Evolutionary conservation across 2,329 filamentous ascomycete genomes (phyloP), one percentile per base, ranked within the genome.

Genomic region (Verticillium dahliae): DNA sequence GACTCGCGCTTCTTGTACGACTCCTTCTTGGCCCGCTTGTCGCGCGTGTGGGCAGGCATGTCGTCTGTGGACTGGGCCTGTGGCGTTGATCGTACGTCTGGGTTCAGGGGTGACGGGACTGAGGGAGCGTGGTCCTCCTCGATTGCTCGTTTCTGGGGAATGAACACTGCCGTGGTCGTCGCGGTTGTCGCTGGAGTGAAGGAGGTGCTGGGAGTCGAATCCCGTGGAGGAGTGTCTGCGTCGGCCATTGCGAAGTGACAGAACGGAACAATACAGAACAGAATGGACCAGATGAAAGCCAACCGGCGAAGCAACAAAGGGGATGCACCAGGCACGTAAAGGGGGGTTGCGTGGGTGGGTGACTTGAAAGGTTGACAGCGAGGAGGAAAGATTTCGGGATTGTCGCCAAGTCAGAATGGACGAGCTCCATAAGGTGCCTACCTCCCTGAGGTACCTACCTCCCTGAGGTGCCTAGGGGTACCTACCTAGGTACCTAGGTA

Each of bases 41-140:
- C 64, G 9, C 71, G 72, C 57, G 67, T 64, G 9, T 79, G 75
- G 45, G 45, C n/a, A 18, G 45, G 72, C 57, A 67, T 65, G 10
- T 79, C 76, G 61, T 79, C 72, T 62, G 55, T 56, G 11, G 61
- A 54, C 31, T 69, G 71, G 14, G 72, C 69, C 27, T 74, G 73
- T 2, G 73, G 68, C 60, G 70, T 70, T 10, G 72, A 67, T 63
- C 72, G 84, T 65, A 81, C 80, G 56, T 89, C 85, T 56, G 87
- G 86, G 68, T 92, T 92, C 64, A 93, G 82, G 34, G 90, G 90
- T 11, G 90, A 93, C 2, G 90, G 86, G 1, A 92, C 81, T 13
- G 86, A 81, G 4, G 90, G 90, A 63, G 82, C 82, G 73, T 92
- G 87, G 70, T 85, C 85, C 68, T 90, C 88, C 63, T 90, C 88